A percentile compares a stretch with the other conserved stretches of the same genome.
phyloP scores from a whole-genome alignment of 371 early-diverging fungal genomes.

The Mortierella sp. region DNA sequence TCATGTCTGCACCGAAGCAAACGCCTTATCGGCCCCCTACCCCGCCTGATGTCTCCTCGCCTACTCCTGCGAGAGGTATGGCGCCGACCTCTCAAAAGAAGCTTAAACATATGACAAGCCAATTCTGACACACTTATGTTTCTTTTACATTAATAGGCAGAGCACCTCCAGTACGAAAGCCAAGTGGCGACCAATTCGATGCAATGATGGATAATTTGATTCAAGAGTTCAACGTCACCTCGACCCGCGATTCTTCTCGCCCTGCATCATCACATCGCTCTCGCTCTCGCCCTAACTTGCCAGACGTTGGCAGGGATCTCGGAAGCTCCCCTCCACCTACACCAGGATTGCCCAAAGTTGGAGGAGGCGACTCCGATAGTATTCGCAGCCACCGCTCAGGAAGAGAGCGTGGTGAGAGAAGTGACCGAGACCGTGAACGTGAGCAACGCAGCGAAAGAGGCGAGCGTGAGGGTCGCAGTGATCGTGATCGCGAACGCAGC shows the following conservation, averaged over 20 bases:
- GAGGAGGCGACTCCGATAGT: conserved; percentile 33
- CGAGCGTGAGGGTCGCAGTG: conserved; percentile 35
- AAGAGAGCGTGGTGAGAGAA: conserved; percentile 22
- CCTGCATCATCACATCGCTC: conserved; percentile 49
- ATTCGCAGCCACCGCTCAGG: conserved; percentile 57
- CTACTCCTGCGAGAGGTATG: conserved; percentile 37
- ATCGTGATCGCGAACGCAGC: conserved; percentile 33
- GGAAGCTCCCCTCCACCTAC: conserved; percentile 48
- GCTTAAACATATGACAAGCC: background rate
- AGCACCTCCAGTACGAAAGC: conserved; percentile 32
- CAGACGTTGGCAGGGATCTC: conserved; percentile 27
- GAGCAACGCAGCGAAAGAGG: conserved; percentile 33
- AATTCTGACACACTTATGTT: background rate
- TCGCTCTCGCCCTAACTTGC: conserved; percentile 52
- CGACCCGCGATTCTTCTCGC: conserved; percentile 42
- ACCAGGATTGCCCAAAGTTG: conserved; percentile 38
- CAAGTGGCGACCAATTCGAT: conserved; percentile 60
- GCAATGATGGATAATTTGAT: conserved; percentile 72
- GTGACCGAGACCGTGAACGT: conserved; percentile 28
- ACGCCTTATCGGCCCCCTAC: conserved; percentile 46
- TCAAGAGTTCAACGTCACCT: conserved; percentile 63
- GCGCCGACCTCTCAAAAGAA: background rate
- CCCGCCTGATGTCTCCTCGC: conserved; percentile 41
- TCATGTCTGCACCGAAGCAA: conserved; percentile 13
- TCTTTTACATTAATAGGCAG: conserved; percentile 2